Base-by-base conservation (phyloP, 257 asterid species). In the Penstemon eatonii region DNA sequence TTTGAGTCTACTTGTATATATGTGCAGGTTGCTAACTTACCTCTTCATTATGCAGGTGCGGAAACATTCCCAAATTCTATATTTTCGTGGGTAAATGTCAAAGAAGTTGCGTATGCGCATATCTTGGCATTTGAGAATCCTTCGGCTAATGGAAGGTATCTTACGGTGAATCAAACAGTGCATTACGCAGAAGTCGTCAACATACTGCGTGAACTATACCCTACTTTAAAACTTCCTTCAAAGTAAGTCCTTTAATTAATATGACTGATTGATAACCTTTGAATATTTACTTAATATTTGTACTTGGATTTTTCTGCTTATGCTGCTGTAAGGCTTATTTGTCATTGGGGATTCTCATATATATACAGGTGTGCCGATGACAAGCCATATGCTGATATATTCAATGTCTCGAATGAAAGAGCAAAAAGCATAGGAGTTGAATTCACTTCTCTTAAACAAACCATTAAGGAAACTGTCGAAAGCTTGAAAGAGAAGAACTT, bases 81-180 rank as follows among this genome's bases (percentile, higher is more conserved):
- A 13, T 47, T 65, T 66, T 86, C 91, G 45, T 84, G 91, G 95
- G 83, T 86, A 5, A 73, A 87, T 60, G 96, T 90, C 7, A 84
- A 68, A 70, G 96, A 90, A 69, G 96, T 87, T 38, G 95, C 93
- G 5, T 69, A 79, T 49, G 93, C 96, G 9, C 96, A 90, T 65
- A 74, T 90, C 76, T 73, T 84, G 10, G 95, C 89, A 38, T 83
- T 68, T 54, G 96, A 90, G 78, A 84, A 80, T 59, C 83, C 89
- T 52, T 75, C 80, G 0, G 96, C 96, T 60, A 78, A 70, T 68
- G 95, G 96, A 60, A 81, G 96, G 72, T 87, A 87, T 45, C 84
- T 82, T 63, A 7, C 75, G 78, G 92, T 85, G 36, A 93, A 81
- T 75, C 79, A 79, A 3, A 77, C 78, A 53, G 79, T 79, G 18